Base-by-base conservation (phyloP, 1,139 yeast genomes). In the Kodamaea sp. region DNA sequence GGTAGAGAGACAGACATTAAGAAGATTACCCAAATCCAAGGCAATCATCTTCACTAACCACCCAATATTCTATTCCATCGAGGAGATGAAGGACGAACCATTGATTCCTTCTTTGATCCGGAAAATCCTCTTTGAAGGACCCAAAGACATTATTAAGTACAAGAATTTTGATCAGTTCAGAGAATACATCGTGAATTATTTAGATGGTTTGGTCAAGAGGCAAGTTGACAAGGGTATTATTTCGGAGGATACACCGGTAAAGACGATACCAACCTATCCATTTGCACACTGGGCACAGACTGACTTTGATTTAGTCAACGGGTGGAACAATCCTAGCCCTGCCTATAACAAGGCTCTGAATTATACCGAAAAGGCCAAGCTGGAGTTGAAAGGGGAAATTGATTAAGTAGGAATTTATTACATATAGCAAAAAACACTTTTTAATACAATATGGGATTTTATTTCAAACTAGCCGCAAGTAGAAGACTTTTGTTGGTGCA, bases 11-110 rank as follows among this genome's bases (percentile, higher is more conserved):
- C 79, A 75, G 46, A 61, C 79, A 1, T 57, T 75, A 35, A 54
- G 78, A 34, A 63, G 75, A 42, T 61, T 76, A 34, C 81, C 81
- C 5, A 61, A 61, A 37, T 53, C 75, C 2, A 53, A 57, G 27
- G 77, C 77, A 1, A 66, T 73, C 32, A 64, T 80, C 22, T 78
- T 80, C 55, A 65, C 82, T 27, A 78, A 82, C 52, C 89, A 83
- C 51, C 89, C 89, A 3, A 66, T 81, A 8, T 81, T 77, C 53
- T 83, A 83, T 57, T 70, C 80, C 2, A 66, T 83, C 37, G 88
- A 80, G 16, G 89, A 83, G 50, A 81, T 83, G 88, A 81, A 80
- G 51, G 86, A 83, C 52, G 90, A 83, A 51, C 88, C 89, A 7
- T 55, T 78, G 59, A 67, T 83, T 22, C 89, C 89, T n/a, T 76